Percentiles rank a stretch among this genome's conserved stretches.
Conservation (phyloP, 345 rosid genomes). For the Linum trigynum region DNA sequence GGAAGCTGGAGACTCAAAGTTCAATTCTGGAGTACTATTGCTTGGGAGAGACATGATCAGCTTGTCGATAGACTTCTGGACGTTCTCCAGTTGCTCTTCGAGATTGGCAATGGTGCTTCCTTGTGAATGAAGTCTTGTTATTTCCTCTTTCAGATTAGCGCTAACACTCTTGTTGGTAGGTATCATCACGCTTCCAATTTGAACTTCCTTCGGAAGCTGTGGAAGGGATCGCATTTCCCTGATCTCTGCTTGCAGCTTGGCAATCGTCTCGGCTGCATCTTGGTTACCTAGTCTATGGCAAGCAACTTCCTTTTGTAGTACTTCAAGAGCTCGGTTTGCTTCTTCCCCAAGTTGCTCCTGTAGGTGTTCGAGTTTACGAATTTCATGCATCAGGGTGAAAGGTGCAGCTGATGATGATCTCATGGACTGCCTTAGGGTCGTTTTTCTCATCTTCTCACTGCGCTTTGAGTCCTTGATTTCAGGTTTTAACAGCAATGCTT, state of each 20-base stretch:
- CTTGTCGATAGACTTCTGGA: constrained; percentile 94
- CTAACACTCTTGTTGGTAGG: constrained; percentile 77
- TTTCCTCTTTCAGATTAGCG: constrained; percentile 95
- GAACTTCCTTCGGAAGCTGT: constrained; percentile 43
- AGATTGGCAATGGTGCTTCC: constrained; percentile 90
- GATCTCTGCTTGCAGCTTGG: constrained; percentile 94
- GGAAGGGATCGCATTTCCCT: constrained; percentile 74
- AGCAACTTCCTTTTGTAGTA: constrained; percentile 93
- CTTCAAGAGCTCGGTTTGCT: constrained; percentile 92
- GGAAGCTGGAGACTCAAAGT: constrained; percentile 36
- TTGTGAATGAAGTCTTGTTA: constrained; percentile 96
- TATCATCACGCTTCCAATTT: constrained; percentile 36
- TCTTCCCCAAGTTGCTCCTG: constrained; percentile 97
- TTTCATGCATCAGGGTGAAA: constrained; percentile 93
- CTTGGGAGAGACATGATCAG: constrained; percentile 91
- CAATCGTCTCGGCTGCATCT: constrained; percentile 99
- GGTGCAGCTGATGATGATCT: constrained; percentile 95
- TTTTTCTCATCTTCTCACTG: constrained; percentile 51
- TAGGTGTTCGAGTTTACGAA: constrained; percentile 96
- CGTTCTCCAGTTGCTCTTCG: constrained; percentile 92
- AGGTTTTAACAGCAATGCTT: constrained; percentile 39
- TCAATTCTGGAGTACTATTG: constrained; percentile 26
- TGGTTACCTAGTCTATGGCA: constrained; percentile 95
- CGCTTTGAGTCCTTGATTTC: constrained; percentile 44
- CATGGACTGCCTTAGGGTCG: constrained; percentile 67